These are phyloP conservation scores for Wickerhamiella australiensis DNA, from an alignment of 805 yeast species.

Conservation along the genomic window DNA sequence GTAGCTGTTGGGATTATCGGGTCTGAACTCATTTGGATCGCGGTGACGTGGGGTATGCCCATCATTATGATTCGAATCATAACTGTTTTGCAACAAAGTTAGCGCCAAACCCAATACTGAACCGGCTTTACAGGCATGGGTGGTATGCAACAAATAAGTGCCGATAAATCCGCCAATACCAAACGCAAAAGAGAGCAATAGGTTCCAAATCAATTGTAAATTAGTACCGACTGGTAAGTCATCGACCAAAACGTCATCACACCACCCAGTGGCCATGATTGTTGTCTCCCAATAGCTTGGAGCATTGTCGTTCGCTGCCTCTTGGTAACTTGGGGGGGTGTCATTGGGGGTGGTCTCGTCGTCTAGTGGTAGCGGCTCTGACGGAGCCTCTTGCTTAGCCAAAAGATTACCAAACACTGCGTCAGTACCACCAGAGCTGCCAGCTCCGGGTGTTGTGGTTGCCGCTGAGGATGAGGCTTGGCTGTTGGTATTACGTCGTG, in stretches of 20 bases:
- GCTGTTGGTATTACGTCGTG: neutral
- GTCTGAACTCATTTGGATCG: conserved; percentile 35
- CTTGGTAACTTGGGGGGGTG: conserved; percentile 78
- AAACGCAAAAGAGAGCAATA: conserved; percentile 77
- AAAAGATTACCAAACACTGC: conserved; percentile 88
- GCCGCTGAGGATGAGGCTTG: neutral
- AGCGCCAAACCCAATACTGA: conserved; percentile 84
- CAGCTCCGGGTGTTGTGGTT: neutral
- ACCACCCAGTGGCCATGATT: conserved; percentile 58
- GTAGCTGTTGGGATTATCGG: conserved; percentile 46
- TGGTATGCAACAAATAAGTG: conserved; percentile 83
- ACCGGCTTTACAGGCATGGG: conserved; percentile 95
- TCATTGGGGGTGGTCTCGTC: conserved; percentile 34
- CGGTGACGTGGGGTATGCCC: conserved; percentile 20
- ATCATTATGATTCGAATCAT: conserved; percentile 39
- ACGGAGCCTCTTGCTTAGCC: conserved; percentile 63
- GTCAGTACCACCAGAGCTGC: conserved; percentile 33
- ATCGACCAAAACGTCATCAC: conserved; percentile 84
- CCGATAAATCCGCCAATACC: conserved; percentile 87
- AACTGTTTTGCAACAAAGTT: conserved; percentile 64
- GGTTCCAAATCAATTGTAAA: conserved; percentile 84
- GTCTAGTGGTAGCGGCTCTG: conserved; percentile 18
- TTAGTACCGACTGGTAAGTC: conserved; percentile 91
- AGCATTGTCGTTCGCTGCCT: conserved; percentile 84
- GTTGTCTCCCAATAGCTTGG: conserved; percentile 97